Conservation (phyloP, 2,329 filamentous ascomycete genomes). For the Lachnum nothofagi region DNA sequence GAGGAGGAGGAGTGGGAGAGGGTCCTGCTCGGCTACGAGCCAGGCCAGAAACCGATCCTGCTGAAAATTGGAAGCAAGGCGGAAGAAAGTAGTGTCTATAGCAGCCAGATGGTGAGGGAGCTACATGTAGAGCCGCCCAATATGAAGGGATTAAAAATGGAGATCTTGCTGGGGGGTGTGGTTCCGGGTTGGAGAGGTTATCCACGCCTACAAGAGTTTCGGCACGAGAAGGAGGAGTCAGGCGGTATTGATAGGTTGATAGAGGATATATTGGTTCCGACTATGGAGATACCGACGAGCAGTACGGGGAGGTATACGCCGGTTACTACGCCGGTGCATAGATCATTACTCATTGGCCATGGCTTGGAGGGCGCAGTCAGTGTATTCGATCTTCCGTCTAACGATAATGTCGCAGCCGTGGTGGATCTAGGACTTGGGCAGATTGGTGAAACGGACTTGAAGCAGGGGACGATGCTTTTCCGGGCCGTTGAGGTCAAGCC, state of each 20-base stretch:
- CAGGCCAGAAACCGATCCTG: conserved; percentile 53
- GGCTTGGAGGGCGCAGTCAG: conserved; percentile 64
- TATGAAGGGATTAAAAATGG: conserved; percentile 57
- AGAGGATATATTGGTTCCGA: conserved; percentile 72
- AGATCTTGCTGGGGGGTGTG: conserved; percentile 51
- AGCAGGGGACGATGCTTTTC: conserved; percentile 39
- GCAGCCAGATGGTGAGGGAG: conserved; percentile 50
- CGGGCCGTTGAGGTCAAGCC: too few relatives aligned
- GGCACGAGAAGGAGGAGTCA: conserved; percentile 43
- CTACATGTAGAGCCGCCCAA: conserved; percentile 58
- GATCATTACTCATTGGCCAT: conserved; percentile 66
- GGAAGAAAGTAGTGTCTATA: conserved; percentile 23
- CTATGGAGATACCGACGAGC: conserved; percentile 63
- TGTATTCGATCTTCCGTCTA: conserved; percentile 37
- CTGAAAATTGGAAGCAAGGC: conserved; percentile 48
- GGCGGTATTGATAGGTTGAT: conserved; percentile 36
- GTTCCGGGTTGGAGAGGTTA: too few relatives aligned
- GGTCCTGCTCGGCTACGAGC: conserved; percentile 42
- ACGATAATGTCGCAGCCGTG: conserved; percentile 46
- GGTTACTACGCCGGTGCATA: conserved; percentile 78
- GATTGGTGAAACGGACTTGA: conserved; percentile 33
- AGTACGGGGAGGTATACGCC: conserved; percentile 59
- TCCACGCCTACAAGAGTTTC: conserved; percentile 11
- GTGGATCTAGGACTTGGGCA: conserved; percentile 46
- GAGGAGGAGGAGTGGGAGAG: conserved; percentile 62